Percentiles rank a stretch among this genome's conserved stretches.
Conservation (phyloP, 2,329 filamentous ascomycete species). For the Harringtonia aguacate region DNA sequence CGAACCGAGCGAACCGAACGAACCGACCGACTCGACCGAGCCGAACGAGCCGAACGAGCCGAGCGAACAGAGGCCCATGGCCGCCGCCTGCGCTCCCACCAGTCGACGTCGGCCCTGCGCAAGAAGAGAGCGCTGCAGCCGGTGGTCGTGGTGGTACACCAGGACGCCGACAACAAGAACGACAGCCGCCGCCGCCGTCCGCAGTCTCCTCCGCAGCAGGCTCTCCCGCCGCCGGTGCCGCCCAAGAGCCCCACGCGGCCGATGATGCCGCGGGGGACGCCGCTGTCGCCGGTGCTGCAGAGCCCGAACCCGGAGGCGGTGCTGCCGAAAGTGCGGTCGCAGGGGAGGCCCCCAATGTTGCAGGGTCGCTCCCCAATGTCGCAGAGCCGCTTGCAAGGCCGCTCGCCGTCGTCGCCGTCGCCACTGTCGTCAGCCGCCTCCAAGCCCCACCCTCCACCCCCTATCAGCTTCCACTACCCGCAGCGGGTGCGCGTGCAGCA, state of each 20-base stretch:
- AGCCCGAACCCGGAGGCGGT: too few species aligned
- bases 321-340: too few species aligned
- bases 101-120: background rate
- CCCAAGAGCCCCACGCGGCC: too few species aligned
- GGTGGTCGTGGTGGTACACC: background rate
- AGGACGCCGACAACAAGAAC: background rate
- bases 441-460: background rate
- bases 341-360: too few species aligned
- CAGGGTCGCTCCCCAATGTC: too few species aligned
- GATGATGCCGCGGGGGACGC: too few species aligned
- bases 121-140: background rate
- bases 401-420: background rate
- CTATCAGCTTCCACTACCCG: constrained; percentile 20
- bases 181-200: background rate
- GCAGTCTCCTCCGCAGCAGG: too few species aligned
- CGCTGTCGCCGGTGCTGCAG: too few species aligned
- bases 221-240: too few species aligned
- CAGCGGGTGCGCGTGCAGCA: constrained; percentile 14
- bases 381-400: too few species aligned
- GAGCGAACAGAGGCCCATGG: too few species aligned
- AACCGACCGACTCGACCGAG: background rate
- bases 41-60: background rate
- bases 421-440: background rate
- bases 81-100: background rate
- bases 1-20: too few species aligned